Conservation (phyloP, 2,329 filamentous ascomycete species). For the Microdochium nivale region DNA sequence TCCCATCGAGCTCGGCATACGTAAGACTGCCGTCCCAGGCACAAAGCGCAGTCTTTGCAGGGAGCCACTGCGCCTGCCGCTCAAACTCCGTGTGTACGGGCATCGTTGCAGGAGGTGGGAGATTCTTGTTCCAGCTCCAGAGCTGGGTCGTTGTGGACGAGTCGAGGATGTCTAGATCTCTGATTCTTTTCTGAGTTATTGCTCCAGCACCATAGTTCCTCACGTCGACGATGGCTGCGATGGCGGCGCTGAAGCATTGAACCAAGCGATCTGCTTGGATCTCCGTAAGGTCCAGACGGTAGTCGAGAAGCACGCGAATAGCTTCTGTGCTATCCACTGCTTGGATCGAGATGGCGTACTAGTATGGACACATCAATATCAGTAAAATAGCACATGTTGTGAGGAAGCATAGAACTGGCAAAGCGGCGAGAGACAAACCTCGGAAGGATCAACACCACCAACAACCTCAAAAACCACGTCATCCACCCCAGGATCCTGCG, state of each 20-base stretch:
- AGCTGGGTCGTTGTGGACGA: neutral
- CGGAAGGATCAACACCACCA: neutral
- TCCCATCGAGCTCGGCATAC: conserved; percentile 17
- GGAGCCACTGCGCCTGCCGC: neutral
- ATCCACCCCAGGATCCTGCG: neutral
- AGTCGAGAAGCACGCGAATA: neutral
- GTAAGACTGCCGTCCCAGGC: conserved; percentile 22
- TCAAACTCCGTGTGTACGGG: neutral
- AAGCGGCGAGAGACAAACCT: neutral
- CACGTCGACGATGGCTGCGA: neutral
- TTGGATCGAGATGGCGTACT: neutral
- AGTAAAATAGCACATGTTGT: no score
- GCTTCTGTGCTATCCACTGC: neutral
- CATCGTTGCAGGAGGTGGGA: neutral
- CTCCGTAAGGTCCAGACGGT: neutral
- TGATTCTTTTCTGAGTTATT: neutral
- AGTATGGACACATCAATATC: no score
- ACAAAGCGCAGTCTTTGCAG: conserved; percentile 12
- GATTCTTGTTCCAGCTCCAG: neutral
- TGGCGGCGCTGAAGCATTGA: neutral
- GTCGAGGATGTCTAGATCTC: neutral
- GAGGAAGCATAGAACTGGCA: no score
- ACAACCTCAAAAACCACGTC: neutral
- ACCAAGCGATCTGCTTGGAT: neutral
- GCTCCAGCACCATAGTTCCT: neutral